phyloP scores from a whole-genome alignment of 495 filamentous ascomycete species.

The Glutinoglossum americanum region DNA sequence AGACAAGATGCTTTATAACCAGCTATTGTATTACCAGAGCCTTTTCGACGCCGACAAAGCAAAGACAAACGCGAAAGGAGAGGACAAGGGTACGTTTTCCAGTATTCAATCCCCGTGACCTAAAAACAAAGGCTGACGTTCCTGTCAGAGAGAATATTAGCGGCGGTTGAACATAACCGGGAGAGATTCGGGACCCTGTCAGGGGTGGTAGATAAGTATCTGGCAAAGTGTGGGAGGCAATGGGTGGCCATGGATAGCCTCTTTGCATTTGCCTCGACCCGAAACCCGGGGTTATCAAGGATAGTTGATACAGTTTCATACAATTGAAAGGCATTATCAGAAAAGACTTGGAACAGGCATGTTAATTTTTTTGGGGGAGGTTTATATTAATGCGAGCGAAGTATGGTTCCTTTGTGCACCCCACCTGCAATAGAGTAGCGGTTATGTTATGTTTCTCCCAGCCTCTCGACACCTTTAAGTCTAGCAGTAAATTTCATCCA shows the following conservation, averaged over 20 bases:
- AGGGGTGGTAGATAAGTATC: constrained; percentile 61
- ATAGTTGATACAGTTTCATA: not conserved
- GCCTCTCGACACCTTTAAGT: too few relatives aligned
- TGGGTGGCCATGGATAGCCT: constrained; percentile 94
- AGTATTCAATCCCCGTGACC: not conserved
- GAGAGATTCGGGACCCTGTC: constrained; percentile 52
- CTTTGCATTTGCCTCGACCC: constrained; percentile 40
- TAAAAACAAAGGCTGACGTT: not conserved
- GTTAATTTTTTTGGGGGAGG: too few relatives aligned
- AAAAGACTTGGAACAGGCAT: too few relatives aligned
- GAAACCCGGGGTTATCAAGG: not conserved
- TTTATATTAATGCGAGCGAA: too few relatives aligned
- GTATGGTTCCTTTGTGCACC: too few relatives aligned
- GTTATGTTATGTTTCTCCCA: too few relatives aligned
- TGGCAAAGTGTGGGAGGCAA: constrained; percentile 81
- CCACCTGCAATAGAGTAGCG: too few relatives aligned
- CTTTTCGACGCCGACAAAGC: constrained; percentile 84
- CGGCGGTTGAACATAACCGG: constrained; percentile 61
- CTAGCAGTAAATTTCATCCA: too few relatives aligned
- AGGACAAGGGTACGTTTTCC: constrained; percentile 6
- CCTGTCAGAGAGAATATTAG: constrained; percentile 34
- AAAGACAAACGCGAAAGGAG: constrained; percentile 22
- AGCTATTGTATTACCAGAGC: constrained; percentile 67
- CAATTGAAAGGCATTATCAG: not conserved
- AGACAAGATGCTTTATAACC: constrained; percentile 86